Percentiles rank a stretch among this genome's conserved stretches.
Conservation (phyloP, 2,329 filamentous ascomycete genomes). For the Metarhizium album region DNA sequence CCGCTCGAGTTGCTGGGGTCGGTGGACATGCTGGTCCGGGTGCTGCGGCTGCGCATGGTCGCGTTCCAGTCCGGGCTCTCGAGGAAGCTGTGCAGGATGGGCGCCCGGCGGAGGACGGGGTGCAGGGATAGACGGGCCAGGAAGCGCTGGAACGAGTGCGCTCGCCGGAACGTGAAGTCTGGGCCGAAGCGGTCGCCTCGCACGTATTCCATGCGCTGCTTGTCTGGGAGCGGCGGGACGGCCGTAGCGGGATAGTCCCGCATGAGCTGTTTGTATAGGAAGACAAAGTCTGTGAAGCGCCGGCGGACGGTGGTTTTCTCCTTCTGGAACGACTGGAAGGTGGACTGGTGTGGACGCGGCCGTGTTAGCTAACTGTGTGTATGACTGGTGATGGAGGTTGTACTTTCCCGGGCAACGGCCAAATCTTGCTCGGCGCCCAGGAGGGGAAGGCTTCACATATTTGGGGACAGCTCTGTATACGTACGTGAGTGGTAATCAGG, state of each 20-base stretch:
- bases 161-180: conserved; percentile 83
- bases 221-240: conserved; percentile 89
- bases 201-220: conserved; percentile 98
- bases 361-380: neutral
- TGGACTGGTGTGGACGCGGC: conserved; percentile 48
- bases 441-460: too few species aligned
- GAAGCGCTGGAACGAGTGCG: conserved; percentile 86
- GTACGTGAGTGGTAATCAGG: conserved; percentile 78
- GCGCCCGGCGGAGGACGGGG: conserved; percentile 73
- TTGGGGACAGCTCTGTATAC: conserved; percentile 3
- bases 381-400: neutral
- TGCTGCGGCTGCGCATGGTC: conserved; percentile 72
- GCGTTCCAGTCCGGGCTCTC: conserved; percentile 95
- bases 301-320: conserved; percentile 69
- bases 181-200: conserved; percentile 88
- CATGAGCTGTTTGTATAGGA: conserved; percentile 81
- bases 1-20: conserved; percentile 44
- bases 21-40: conserved; percentile 46
- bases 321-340: conserved; percentile 87
- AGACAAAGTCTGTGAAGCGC: conserved; percentile 96
- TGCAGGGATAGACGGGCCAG: conserved; percentile 78
- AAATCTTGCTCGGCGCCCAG: too few species aligned
- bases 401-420: too few species aligned
- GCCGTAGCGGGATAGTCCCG: conserved; percentile 86
- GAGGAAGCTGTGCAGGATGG: conserved; percentile 78